Conservation (phyloP, 345 rosid species). For the Capsella bursapastoris region DNA sequence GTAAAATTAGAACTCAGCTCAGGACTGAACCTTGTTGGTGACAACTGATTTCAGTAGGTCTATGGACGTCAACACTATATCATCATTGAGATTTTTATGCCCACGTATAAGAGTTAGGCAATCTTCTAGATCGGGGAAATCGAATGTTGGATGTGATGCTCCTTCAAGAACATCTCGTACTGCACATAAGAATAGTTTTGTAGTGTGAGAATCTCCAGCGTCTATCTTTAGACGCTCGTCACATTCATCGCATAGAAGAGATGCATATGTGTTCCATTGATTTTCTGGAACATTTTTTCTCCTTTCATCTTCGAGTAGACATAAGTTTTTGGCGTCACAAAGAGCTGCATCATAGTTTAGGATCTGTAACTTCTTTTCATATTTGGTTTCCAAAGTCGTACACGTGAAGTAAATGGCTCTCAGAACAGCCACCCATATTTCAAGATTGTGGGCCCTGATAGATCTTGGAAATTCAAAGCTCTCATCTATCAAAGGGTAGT, state of each 20-base stretch:
- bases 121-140: not conserved
- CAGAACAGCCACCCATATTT: slow-evolving; percentile 34
- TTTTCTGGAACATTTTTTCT: slow-evolving; percentile 13
- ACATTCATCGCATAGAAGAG: slow-evolving; percentile 18
- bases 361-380: slow-evolving; percentile 11
- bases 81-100: slow-evolving; percentile 23
- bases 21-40: slow-evolving; percentile 19
- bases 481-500: not conserved
- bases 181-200: not conserved
- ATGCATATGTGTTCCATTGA: slow-evolving; percentile 28
- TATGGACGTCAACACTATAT: slow-evolving; percentile 18
- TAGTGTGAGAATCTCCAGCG: not conserved
- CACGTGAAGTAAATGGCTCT: slow-evolving; percentile 12
- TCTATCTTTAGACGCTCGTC: not conserved
- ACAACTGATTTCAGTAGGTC: slow-evolving; percentile 1
- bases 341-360: not conserved
- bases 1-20: not conserved
- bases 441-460: slow-evolving; percentile 28
- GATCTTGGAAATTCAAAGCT: slow-evolving; percentile 18
- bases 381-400: slow-evolving; percentile 11
- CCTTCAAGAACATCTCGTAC: slow-evolving; percentile 24
- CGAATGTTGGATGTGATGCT: slow-evolving; percentile 23
- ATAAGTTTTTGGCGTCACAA: not conserved
- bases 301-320: slow-evolving; percentile 16
- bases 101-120: not conserved